phyloP scores from a whole-genome alignment of 2,329 filamentous ascomycete species.

The Colletotrichum caudatum region DNA sequence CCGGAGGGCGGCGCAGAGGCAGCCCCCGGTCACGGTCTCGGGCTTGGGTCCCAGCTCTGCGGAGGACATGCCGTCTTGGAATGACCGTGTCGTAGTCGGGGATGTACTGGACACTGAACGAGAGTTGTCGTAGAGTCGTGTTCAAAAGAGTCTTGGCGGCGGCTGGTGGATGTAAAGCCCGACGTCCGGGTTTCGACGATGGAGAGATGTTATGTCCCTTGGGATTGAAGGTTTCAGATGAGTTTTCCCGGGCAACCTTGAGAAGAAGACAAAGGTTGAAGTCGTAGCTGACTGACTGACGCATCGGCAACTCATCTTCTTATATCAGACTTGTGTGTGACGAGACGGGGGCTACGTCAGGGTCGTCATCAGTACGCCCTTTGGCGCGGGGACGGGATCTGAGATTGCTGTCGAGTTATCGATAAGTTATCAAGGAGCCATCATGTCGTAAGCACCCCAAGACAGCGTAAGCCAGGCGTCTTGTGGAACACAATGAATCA shows the following conservation, averaged over 20 bases:
- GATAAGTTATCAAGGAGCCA: neutral
- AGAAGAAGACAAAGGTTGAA: neutral
- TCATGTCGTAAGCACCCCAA: neutral
- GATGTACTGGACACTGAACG: too few relatives aligned
- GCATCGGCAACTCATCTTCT: neutral
- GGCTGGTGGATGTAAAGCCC: neutral
- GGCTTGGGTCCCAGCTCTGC: conserved; percentile 44
- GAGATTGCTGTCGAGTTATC: neutral
- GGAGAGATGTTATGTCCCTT: neutral
- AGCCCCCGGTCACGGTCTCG: conserved; percentile 60
- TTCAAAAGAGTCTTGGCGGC: neutral
- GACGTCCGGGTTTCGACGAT: too few relatives aligned
- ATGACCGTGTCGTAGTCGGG: neutral
- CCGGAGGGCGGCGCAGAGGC: conserved; percentile 62
- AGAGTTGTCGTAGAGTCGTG: neutral
- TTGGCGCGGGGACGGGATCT: neutral
- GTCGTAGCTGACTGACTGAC: too few relatives aligned
- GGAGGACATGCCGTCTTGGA: conserved; percentile 7
- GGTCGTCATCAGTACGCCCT: conserved; percentile 30
- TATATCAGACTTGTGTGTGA: neutral
- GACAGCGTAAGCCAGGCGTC: neutral
- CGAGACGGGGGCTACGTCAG: conserved; percentile 9
- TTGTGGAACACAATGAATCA: neutral
- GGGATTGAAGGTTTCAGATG: neutral
- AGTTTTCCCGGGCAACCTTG: rapidly evolving